phyloP scores from a whole-genome alignment of 148 eudicot species.

The Pouteria glomerata region DNA sequence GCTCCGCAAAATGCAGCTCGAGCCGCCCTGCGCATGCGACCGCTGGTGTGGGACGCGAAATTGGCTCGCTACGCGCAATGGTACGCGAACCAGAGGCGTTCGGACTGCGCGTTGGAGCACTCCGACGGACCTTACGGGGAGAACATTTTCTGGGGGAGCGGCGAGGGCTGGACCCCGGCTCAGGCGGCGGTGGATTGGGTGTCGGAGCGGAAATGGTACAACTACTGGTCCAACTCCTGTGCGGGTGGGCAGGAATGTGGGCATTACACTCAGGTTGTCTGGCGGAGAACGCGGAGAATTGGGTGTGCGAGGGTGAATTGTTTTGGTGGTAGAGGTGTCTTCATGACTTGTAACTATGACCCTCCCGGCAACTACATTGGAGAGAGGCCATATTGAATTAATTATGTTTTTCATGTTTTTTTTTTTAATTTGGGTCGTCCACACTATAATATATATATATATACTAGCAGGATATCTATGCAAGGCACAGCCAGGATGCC shows the following conservation, averaged over 20 bases:
- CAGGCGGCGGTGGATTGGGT: conserved; percentile 59
- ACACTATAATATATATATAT: not conserved
- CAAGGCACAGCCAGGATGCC: too few species aligned
- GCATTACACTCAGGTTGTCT: conserved; percentile 80
- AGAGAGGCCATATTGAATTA: conserved; percentile 54
- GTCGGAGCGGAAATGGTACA: conserved; percentile 40
- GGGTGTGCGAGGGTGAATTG: conserved; percentile 81
- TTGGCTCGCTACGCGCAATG: conserved; percentile 47
- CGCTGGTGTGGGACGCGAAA: conserved; percentile 52
- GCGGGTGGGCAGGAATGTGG: conserved; percentile 55
- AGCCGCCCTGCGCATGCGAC: conserved; percentile 34
- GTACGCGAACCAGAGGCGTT: conserved; percentile 46
- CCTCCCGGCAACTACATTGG: conserved; percentile 85
- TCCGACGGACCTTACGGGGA: conserved; percentile 76
- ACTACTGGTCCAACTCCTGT: conserved; percentile 48
- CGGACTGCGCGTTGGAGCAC: conserved; percentile 57
- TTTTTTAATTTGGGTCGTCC: too few species aligned
- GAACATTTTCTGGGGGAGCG: conserved; percentile 84
- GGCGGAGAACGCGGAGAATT: conserved; percentile 51
- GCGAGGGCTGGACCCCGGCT: conserved; percentile 42
- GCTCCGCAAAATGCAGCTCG: conserved; percentile 61
- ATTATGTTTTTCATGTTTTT: not conserved
- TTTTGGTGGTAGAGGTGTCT: conserved; percentile 53
- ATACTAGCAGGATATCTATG: not conserved
- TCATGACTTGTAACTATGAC: conserved; percentile 73